Percentiles rank a stretch among this genome's conserved stretches.
These are phyloP conservation scores for Phytophthora europaea DNA, from an alignment of 352 stramenopile genomes.

Conservation along the genomic window DNA sequence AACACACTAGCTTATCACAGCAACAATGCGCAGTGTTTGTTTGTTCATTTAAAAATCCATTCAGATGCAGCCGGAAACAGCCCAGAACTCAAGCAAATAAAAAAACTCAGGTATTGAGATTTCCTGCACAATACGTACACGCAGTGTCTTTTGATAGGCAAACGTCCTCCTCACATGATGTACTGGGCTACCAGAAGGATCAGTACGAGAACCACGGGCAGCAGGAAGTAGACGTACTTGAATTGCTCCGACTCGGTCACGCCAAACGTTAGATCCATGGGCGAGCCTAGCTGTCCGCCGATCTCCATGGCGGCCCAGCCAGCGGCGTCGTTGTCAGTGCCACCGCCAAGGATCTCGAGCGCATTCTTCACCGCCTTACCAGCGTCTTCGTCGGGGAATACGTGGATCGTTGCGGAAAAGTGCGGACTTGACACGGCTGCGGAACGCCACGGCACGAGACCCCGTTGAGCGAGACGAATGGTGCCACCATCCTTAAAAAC, in stretches of 20 bases:
- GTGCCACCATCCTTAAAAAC: slow-evolving; percentile 50
- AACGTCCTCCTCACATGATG: slow-evolving; percentile 18
- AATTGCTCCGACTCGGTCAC: slow-evolving; percentile 27
- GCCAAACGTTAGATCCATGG: slow-evolving; percentile 24
- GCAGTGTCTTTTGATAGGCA: slow-evolving; percentile 5
- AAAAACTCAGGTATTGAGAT: not conserved
- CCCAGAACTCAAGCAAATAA: not conserved
- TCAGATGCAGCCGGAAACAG: slow-evolving; percentile 9
- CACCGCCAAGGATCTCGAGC: slow-evolving; percentile 64
- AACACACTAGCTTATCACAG: slow-evolving; percentile 19
- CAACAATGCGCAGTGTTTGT: not conserved
- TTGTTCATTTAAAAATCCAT: slow-evolving; percentile 10
- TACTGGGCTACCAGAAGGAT: slow-evolving; percentile 52
- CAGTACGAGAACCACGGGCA: slow-evolving; percentile 49
- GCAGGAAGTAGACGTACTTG: slow-evolving; percentile 31
- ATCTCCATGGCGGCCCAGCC: slow-evolving; percentile 41
- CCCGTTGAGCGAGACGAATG: slow-evolving; percentile 57
- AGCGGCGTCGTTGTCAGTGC: slow-evolving; percentile 15
- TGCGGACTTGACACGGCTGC: slow-evolving; percentile 33
- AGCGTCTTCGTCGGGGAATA: slow-evolving; percentile 62
- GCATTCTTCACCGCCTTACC: slow-evolving; percentile 56
- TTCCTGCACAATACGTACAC: not conserved
- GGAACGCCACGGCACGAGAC: slow-evolving; percentile 50
- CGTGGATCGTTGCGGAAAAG: slow-evolving; percentile 49
- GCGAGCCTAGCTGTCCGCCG: slow-evolving; percentile 17